Base-by-base conservation (phyloP, 345 rosid species). In the Syzygium grande region DNA sequence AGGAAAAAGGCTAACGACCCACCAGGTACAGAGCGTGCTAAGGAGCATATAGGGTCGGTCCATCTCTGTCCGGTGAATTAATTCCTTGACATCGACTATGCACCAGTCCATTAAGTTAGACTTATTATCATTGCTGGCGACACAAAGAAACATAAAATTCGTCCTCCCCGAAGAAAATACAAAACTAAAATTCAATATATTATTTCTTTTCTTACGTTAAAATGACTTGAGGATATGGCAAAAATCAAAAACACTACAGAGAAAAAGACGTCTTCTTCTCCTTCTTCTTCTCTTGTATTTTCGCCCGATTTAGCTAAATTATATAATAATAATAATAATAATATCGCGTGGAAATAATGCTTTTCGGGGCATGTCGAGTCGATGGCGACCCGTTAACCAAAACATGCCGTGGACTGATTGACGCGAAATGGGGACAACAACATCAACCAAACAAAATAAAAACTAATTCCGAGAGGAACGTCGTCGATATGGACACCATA, bases 301-400 rank as follows among this genome's bases (percentile, higher is more conserved):
- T 13, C 7, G 73, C 73, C 19, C 10, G 19, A n/a, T 61, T 15
- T 61, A 61, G 73, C 38, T 61, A 13, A 14, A 61, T 61, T 13
- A 14, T 59, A 59, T 5, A 59, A 25, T 43, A 43, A 27, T 3
- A n/a, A 59, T 5, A 59, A 25, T 43, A 43, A 27, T 3, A n/a
- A 61, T n/a, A n/a, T 15, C 17, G 7, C 16, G 73, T 13, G 73
- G 16, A 61, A 61, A 61, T 61, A 43, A 43, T 43, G 46, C 46
- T n/a, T 27, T 61, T n/a, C 6, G 73, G 34, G 86, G 79, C 43
- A 83, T 9, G 16, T 14, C 15, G 92, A 90, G 16, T 14, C 15
- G 92, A 90, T 85, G 89, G 88, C 19, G 92, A 92, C 92, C 29
- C 68, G 84, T 59, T 89, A 91, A 90, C 92, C 51, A 89, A 90